Evolutionary conservation across 306 rosid species (phyloP), one percentile per base, ranked within the genome.

Genomic region (Prunus mongolica): DNA sequence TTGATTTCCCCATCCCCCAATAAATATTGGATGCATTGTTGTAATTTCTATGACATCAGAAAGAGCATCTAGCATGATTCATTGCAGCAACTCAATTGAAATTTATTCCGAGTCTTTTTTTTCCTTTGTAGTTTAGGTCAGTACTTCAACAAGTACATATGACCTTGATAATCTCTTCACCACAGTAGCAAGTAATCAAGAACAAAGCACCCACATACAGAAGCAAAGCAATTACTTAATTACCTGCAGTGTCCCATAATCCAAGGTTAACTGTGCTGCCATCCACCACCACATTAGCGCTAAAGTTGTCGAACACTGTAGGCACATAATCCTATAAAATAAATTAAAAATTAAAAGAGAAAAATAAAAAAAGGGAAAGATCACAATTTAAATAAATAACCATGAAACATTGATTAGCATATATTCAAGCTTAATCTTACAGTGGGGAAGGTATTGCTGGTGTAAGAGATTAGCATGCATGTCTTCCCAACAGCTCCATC

Each of bases 401-500:
- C 44, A 38, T 38, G 44, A 38, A 38, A 38, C 52, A 10, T 47
- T 12, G 14, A 47, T 47, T 10, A 11, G 52, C 52, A 47, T 47
- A 47, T 11, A 47, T 13, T 10, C 52, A 47, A 2, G 52, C 15
- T 47, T 47, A 34, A 61, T 41, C 76, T 27, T 87, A 93, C 98
- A 65, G 93, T 93, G 38, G 98, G 97, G 78, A 93, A 91, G 30
- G 96, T 88, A 73, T 91, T 93, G 94, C 97, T 90, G 46, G 97
- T 92, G 72, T 92, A 93, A 45, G 96, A 93, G 58, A 90, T 93
- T 45, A 93, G 97, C 98, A 91, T 89, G 76, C 98, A 93, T 1
- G 98, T 93, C 76, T 93, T 93, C 71, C 97, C 98, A 30, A 93
- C 97, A 51, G 97, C 98, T 70, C 97, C 97, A 82, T 93, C 98